Evolutionary conservation across 2,329 filamentous ascomycete species (phyloP), one percentile per base, ranked within the genome.

Genomic region (Fusarium luffae): DNA sequence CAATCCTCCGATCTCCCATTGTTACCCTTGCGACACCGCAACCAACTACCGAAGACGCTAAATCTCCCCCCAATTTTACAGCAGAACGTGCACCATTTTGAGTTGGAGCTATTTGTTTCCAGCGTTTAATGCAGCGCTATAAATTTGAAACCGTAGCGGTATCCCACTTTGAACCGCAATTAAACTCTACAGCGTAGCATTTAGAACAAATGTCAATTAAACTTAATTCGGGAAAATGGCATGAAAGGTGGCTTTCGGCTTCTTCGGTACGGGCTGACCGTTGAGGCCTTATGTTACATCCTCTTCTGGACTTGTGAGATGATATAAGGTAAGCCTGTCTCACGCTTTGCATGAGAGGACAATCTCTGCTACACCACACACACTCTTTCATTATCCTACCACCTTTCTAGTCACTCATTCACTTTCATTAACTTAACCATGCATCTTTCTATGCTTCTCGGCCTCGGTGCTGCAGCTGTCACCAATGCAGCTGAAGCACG

Each of bases 401-500:
- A 41, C 7, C 44, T 12, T 28, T 51, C 63, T 27, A 23, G 25
- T 46, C 37, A 27, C 12, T 59, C 62, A 30, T 65, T 25, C 16
- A 4, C 8, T 40, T 50, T 21, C 21, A 12, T 43, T 34, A 16
- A n/a, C 25, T 16, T 23, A 9, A 66, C 4, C 7, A 66, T 66
- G 63, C 61, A 25, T 21, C 7, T 66, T 4, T 32, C 62, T 11
- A 16, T 44, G 4, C 6, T 61, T 1, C 12, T 66, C 1, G 30
- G 62, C 43, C 27, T 66, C 0, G 30, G 61, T 1, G 54, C 54
- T 43, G 49, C 14, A 18, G 41, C 63, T 8, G 37, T 54, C 30
- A 16, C 43, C 12, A 32, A 14, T 23, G 62, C 75, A 23, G 68
- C 74, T 4, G 43, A 68, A n/a, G 72, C 77, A 1, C 68, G 74